Evolutionary conservation across 2,329 filamentous ascomycete species (phyloP), one percentile per base, ranked within the genome.

Genomic region (Neobulgaria alba): DNA sequence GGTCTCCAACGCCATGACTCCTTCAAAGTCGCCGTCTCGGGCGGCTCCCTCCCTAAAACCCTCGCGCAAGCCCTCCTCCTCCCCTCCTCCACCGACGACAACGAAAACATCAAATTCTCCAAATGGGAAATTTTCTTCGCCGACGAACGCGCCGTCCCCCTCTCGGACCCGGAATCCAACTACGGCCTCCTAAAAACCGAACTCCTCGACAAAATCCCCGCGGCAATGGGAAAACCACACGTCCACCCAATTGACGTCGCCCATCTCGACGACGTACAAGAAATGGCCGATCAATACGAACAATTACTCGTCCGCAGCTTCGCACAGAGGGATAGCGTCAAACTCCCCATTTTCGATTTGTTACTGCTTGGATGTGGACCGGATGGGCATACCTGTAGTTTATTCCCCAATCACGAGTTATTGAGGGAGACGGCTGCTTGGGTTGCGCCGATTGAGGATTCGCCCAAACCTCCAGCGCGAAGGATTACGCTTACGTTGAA

Each of bases 101-200:
- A n/a, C n/a, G 85, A 88, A 59, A 72, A 68, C 3, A 66, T 89
- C 52, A 71, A 83, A 56, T 95, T 93, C 65, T 70, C 73, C 61
- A 87, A 85, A 63, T 98, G 92, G 92, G 85, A 96, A 58, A 86
- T 98, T 59, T 98, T 96, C 73, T 96, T 95, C 65, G 90, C 90
- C 59, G 92, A 98, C 62, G 92, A 98, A 72, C 85, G 92, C 58
- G 86, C 86, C 54, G 92, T 96, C 39, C 85, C 92, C 16, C 80
- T 95, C 53, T 81, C 92, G 63, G 83, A 96, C 66, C 74, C 78
- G 51, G 90, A 98, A 68, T 95, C 88, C 69, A 98, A 96, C 69
- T 95, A 95, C 67, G 78, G 71, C 46, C 77, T 95, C 33, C 68
- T 96, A 53, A 92, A 95, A 69, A 69, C 78, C 35, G 88, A 95